These are phyloP conservation scores for Sedum album DNA, from an alignment of 164 flowering plant genomes.

Conservation along the genomic window DNA sequence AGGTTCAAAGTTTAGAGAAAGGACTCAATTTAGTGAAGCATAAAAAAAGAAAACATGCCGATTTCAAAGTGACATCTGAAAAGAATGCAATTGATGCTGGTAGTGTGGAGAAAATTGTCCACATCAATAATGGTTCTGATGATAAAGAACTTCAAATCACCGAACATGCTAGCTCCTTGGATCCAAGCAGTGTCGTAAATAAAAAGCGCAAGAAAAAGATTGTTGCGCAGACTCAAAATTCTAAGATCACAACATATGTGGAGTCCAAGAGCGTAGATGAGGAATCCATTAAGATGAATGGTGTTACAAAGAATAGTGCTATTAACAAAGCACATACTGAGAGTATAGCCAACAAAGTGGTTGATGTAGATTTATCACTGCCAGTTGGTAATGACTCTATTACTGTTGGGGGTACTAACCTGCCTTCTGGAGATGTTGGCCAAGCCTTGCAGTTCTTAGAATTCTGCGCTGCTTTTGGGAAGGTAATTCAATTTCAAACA, in stretches of 20 bases:
- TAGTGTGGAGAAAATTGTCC: background rate
- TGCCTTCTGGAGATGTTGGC: constrained; percentile 58
- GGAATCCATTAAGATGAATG: background rate
- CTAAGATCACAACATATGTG: background rate
- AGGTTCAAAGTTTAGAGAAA: background rate
- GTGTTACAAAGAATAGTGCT: too few relatives aligned
- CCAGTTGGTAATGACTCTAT: constrained; percentile 43
- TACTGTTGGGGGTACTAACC: constrained; percentile 43
- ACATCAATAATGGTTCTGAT: background rate
- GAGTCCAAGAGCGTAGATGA: background rate
- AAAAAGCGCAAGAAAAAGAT: background rate
- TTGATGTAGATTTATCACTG: constrained; percentile 24
- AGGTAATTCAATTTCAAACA: constrained; percentile 33
- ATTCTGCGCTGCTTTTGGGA: constrained; percentile 74
- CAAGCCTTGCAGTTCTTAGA: constrained; percentile 79
- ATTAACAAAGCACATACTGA: too few relatives aligned
- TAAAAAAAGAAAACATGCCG: background rate
- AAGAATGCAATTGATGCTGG: background rate
- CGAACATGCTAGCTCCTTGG: background rate
- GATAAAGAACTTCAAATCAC: background rate
- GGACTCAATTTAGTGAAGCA: background rate
- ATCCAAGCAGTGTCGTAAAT: background rate
- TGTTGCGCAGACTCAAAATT: background rate
- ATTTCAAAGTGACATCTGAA: background rate
- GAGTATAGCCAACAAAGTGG: constrained; percentile 10